These are phyloP conservation scores for Musa itinerans DNA, from an alignment of 176 grass and related monocot genomes.

Conservation along the genomic window DNA sequence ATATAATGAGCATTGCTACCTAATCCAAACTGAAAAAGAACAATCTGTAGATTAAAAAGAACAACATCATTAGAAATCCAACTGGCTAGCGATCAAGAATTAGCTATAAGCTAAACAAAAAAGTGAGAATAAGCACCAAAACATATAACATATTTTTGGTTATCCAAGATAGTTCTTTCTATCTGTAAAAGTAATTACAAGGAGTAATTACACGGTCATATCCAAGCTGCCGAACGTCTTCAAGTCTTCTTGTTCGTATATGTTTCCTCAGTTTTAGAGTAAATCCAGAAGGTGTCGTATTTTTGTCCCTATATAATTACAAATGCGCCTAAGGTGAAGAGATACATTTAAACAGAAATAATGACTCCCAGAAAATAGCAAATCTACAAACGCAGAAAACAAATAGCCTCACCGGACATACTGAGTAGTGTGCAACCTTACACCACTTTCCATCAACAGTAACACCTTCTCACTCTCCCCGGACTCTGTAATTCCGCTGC, in stretches of 20 bases:
- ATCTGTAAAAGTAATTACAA: not conserved
- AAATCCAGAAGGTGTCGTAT: slow-evolving; percentile 85
- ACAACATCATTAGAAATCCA: not conserved
- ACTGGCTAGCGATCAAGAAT: not conserved
- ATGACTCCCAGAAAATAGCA: too few relatives aligned
- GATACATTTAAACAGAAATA: slow-evolving; percentile 8
- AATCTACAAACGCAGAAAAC: slow-evolving; percentile 2
- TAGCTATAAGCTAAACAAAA: not conserved
- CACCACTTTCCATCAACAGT: slow-evolving; percentile 86
- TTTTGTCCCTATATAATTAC: slow-evolving; percentile 58
- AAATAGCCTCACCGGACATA: slow-evolving; percentile 55
- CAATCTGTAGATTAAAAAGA: slow-evolving; percentile 52
- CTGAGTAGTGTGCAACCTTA: slow-evolving; percentile 88
- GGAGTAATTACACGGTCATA: slow-evolving; percentile 72
- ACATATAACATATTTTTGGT: slow-evolving; percentile 13
- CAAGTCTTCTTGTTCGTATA: slow-evolving; percentile 76
- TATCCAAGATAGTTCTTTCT: not conserved
- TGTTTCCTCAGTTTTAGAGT: slow-evolving; percentile 94
- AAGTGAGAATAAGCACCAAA: not conserved
- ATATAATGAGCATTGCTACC: slow-evolving; percentile 70
- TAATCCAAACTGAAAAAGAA: slow-evolving; percentile 91
- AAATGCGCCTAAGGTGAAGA: not conserved
- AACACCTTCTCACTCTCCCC: slow-evolving; percentile 95
- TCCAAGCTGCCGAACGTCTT: slow-evolving; percentile 93
- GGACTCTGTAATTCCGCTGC: slow-evolving; percentile 81